A percentile compares a stretch with the other conserved stretches of the same genome.
Conservation (phyloP, 1,284 basidiomycete genomes). For the Calocybe gambosa region DNA sequence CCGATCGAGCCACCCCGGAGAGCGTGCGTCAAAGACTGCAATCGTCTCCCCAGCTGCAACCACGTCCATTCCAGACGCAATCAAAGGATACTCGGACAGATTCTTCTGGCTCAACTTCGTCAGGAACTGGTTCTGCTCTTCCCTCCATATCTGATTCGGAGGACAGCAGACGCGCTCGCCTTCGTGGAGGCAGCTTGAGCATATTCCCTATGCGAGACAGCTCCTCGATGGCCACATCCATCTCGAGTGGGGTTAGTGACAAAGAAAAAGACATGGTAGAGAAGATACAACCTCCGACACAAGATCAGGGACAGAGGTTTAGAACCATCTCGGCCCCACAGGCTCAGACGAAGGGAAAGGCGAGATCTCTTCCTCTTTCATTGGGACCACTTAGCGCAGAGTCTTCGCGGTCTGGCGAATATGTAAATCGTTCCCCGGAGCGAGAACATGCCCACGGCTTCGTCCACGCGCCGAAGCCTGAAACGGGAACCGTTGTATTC, state of each 20-base stretch:
- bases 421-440: no score
- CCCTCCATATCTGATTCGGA: constrained; percentile 9
- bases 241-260: constrained; percentile 20
- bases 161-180: not conserved
- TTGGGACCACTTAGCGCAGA: no score
- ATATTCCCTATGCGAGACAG: constrained; percentile 9
- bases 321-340: constrained; percentile 16
- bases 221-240: constrained; percentile 28
- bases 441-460: no score
- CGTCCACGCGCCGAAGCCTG: not conserved
- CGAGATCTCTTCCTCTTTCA: not conserved
- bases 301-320: constrained; percentile 2
- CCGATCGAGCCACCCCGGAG: not conserved
- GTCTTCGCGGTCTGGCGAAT: no score
- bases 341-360: not conserved
- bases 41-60: not conserved
- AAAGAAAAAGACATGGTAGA: constrained; percentile 1
- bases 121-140: constrained; percentile 4
- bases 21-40: not conserved
- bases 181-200: constrained; percentile 1
- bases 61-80: not conserved
- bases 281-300: not conserved
- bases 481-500: not conserved
- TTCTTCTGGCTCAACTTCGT: constrained; percentile 4
- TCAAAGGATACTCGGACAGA: not conserved